Conservation (phyloP, 495 filamentous ascomycete genomes). For the Xylaria intraflava region DNA sequence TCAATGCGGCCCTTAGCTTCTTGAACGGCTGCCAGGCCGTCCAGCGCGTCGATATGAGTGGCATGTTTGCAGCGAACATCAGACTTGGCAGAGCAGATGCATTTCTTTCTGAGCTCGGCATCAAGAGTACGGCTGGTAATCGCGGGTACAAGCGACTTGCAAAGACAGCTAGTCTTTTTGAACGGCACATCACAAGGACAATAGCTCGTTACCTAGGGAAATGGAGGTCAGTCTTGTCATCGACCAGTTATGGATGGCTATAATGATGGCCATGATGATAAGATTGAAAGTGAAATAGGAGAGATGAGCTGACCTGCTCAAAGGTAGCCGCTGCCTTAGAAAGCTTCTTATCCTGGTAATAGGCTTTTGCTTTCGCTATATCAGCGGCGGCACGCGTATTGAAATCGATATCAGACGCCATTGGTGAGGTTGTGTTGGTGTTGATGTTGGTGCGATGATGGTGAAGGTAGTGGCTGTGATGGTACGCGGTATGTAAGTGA, state of each 20-base stretch:
- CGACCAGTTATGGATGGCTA: not conserved
- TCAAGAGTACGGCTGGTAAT: not conserved
- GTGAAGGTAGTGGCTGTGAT: no score
- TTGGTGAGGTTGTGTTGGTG: no score
- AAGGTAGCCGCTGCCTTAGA: constrained; percentile 2
- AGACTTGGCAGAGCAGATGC: constrained; percentile 9
- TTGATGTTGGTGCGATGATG: no score
- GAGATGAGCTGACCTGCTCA: constrained; percentile 1
- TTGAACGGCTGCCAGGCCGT: not conserved
- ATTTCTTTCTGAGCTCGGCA: constrained; percentile 8
- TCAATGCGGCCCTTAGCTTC: constrained; percentile 1
- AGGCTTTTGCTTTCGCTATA: not conserved
- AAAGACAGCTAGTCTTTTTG: constrained; percentile 2
- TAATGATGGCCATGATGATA: not conserved
- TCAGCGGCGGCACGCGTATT: not conserved
- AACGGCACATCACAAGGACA: constrained; percentile 4
- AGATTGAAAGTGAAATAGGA: not conserved
- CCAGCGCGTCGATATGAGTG: constrained; percentile 4
- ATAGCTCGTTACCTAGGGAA: not conserved
- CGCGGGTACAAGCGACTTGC: constrained; percentile 8
- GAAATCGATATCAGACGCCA: not conserved
- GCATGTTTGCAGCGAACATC: constrained; percentile 6
- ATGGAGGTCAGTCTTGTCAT: not conserved
- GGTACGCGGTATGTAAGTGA: no score
- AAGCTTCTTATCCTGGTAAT: not conserved